Base-by-base conservation (phyloP, 1,139 yeast genomes). In the Eremothecium coryli region DNA sequence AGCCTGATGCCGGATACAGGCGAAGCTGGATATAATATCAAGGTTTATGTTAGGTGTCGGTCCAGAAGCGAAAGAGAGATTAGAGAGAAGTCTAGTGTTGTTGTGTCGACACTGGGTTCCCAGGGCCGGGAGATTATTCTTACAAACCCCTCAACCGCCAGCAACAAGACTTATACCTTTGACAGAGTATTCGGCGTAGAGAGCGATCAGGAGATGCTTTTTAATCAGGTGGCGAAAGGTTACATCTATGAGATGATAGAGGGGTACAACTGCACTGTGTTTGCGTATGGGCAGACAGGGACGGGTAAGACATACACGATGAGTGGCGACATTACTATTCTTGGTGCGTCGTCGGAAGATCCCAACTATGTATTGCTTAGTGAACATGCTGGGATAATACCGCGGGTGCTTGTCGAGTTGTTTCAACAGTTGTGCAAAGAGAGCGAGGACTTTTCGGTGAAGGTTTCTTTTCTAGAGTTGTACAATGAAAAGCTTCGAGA, bases 221-320 rank as follows among this genome's bases (percentile, higher is more conserved):
- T 73, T 44, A 70, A 73, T 11, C 70, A 71, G 18, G 75, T 75
- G 7, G 84, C 80, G 0, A 53, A 65, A 20, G 80, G 81, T 23
- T 65, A 73, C 37, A 66, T 79, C 26, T 60, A 64, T 17, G 86
- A 79, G 44, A 70, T 76, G 53, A 45, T 76, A 33, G 58, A 62
- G 27, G 85, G 85, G 7, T 76, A 67, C 49, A 82, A 82, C 48
- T 85, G 86, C 38, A 82, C 95, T 0, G 69, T 85, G 4, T 69
- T 84, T 48, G 93, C 94, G 0, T 84, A 84, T 54, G 94, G 95
- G 7, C 95, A 84, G 58, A 84, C 94, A 0, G 94, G 94, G 7
- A 79, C 93, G 0, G 94, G 95, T 2, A 82, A 82, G 50, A 82
- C 95, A 0, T 73, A 78, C 49, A 84, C 95, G 3, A 84, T 85